Evolutionary conservation across 129 eudicot species (phyloP).

Genomic region (sunflower (Helianthus annuus)): DNA sequence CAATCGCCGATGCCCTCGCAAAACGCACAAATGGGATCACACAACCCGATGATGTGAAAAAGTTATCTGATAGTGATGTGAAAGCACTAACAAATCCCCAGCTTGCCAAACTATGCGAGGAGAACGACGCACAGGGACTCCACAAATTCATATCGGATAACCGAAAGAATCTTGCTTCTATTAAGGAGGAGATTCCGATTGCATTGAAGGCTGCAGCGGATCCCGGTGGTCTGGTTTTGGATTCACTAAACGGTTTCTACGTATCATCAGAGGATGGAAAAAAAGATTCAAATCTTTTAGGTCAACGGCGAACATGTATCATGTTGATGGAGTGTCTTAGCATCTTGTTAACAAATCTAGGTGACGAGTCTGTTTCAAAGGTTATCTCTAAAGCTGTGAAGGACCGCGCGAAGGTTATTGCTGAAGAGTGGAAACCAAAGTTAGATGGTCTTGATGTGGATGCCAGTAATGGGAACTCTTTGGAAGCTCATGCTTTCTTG

Average conservation of each 20-base stretch:
- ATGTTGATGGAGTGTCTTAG: constrained; percentile 96
- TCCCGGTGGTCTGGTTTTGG: constrained; percentile 81
- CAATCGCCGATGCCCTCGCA: constrained; percentile 57
- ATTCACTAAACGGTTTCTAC: constrained; percentile 81
- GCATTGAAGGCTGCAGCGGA: constrained; percentile 76
- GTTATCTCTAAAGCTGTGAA: constrained; percentile 60
- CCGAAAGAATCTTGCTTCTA: constrained; percentile 84
- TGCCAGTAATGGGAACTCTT: constrained; percentile 89
- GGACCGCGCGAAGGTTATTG: constrained; percentile 81
- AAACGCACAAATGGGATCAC: constrained; percentile 46
- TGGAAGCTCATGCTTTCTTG: constrained; percentile 97
- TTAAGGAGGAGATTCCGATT: constrained; percentile 85
- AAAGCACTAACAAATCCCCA: constrained; percentile 71
- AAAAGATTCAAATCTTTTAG: constrained; percentile 83
- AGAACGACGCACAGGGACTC: constrained; percentile 75
- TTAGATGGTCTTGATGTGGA: constrained; percentile 87
- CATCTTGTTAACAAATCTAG: constrained; percentile 48
- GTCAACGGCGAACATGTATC: constrained; percentile 82
- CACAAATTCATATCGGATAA: constrained; percentile 92
- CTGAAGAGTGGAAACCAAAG: constrained; percentile 95
- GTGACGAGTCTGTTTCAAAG: constrained; percentile 41
- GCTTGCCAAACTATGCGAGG: constrained; percentile 73
- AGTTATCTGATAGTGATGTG: constrained; percentile 39
- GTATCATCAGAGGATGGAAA: constrained; percentile 49
- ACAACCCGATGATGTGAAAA: constrained; percentile 34